Conservation (phyloP, 352 stramenopile genomes). For the Phytophthora pinifolia region DNA sequence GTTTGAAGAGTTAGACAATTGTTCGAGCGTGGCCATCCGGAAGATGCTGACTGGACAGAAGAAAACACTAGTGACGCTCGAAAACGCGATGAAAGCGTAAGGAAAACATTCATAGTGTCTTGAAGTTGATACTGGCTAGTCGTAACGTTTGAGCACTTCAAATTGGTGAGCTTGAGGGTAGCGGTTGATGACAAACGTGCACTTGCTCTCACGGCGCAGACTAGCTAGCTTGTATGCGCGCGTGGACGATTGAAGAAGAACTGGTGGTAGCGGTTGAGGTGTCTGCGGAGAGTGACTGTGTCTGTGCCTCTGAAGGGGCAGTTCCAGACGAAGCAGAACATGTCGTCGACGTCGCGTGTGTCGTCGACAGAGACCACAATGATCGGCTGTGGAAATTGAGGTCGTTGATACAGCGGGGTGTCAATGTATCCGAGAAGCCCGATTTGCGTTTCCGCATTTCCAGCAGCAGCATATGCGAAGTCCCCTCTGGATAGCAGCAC, state of each 20-base stretch:
- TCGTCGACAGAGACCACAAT: neutral
- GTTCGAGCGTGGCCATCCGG: no score
- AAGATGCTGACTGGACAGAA: no score
- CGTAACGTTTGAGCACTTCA: no score
- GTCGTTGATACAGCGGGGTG: neutral
- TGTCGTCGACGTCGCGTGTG: neutral
- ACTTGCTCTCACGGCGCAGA: no score
- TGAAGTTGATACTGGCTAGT: no score
- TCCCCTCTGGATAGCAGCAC: conserved; percentile 5
- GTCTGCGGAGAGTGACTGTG: neutral
- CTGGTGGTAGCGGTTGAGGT: conserved; percentile 4
- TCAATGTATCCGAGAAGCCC: neutral
- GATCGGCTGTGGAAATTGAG: neutral
- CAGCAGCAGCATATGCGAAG: neutral
- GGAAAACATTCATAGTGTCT: no score
- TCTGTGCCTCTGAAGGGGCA: neutral
- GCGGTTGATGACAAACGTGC: no score
- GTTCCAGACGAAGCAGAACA: conserved; percentile 4
- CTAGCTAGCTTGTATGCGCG: no score
- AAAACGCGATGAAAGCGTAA: no score
- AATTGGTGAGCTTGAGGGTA: no score
- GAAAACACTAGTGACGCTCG: no score
- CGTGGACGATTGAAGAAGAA: neutral
- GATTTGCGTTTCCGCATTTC: conserved; percentile 1
- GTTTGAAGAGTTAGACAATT: no score